Percentiles rank a stretch among this genome's conserved stretches.
These are phyloP conservation scores for Aspergillus pseudonomiae DNA, from an alignment of 2,329 filamentous ascomycete species.

Conservation along the genomic window DNA sequence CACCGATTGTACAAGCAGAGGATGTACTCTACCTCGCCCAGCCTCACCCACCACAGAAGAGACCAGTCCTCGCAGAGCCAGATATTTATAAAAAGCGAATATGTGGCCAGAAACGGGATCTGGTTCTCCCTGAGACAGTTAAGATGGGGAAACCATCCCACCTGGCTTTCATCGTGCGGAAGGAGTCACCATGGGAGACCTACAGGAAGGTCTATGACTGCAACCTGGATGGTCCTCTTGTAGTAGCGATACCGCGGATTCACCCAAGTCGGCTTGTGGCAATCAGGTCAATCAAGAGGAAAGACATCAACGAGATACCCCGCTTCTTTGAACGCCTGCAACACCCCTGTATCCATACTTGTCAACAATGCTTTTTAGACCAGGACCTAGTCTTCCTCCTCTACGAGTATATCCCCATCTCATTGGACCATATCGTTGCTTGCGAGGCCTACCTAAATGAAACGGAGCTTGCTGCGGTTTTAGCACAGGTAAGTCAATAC, in stretches of 20 bases:
- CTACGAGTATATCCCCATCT: background rate
- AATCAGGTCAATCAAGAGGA: background rate
- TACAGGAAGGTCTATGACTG: constrained; percentile 2
- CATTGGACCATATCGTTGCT: background rate
- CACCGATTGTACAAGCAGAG: too few species aligned
- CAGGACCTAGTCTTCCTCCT: background rate
- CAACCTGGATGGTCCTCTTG: background rate
- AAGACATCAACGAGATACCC: background rate
- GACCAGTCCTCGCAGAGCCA: too few species aligned
- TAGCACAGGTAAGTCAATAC: constrained; percentile 3
- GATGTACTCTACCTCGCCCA: too few species aligned
- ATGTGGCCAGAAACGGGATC: too few species aligned
- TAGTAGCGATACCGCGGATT: background rate
- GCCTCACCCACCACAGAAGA: too few species aligned
- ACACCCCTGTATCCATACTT: background rate
- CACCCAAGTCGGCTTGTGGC: background rate
- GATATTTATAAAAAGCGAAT: too few species aligned
- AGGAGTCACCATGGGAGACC: constrained; percentile 1
- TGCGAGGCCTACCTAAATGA: constrained; percentile 5
- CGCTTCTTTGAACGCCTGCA: background rate
- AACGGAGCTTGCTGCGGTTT: background rate
- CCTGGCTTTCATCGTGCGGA: background rate
- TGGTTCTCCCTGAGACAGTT: too few species aligned
- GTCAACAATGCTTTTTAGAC: background rate
- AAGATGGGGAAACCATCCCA: too few species aligned